Base-by-base conservation (phyloP, 2,329 filamentous ascomycete genomes). In the Fusarium xyrophilum region DNA sequence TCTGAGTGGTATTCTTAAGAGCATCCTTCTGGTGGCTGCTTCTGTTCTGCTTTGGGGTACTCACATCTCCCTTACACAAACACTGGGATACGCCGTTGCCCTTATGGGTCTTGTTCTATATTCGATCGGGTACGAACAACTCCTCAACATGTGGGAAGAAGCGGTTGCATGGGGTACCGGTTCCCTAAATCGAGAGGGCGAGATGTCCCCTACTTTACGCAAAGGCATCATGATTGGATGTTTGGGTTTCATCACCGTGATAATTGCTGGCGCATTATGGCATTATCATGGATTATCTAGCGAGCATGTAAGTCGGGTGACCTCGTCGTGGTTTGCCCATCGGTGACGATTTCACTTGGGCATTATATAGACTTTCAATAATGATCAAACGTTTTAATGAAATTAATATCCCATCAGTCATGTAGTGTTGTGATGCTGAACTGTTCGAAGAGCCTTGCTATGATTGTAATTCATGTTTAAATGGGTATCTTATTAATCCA, bases 1-100 rank as follows among this genome's bases (percentile, higher is more conserved):
- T 35, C 87, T 96, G 27, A 93, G 90, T 62, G 92, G 93, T 77
- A 93, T 96, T 69, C 87, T 96, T 75, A 96, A 96, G 81, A 92
- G 93, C 79, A 94, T 96, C 65, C 87, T 96, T 61, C 88, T 96
- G 57, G 92, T 96, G 68, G 82, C 86, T 64, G 85, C 88, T 61
- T 93, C 91, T 55, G 91, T 96, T 80, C 78, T 92, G 75, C 89
- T 95, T 77, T 96, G 92, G 89, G 83, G 86, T 71, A 93, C 92
- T 59, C 85, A 87, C 33, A 90, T 96, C 75, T 85, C 89, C 23
- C 76, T 81, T 27, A 84, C 93, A 58, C 93, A 96, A 80, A 87
- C 88, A 73, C 84, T 94, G 76, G 93, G 93, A 71, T 96, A 96
- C 83, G 82, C 84, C 72, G 86, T 95, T 73, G 92, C 93, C 55